Evolutionary conservation across 805 yeast genomes (phyloP).

Genomic region (Saccharomyces kudriavzevii): DNA sequence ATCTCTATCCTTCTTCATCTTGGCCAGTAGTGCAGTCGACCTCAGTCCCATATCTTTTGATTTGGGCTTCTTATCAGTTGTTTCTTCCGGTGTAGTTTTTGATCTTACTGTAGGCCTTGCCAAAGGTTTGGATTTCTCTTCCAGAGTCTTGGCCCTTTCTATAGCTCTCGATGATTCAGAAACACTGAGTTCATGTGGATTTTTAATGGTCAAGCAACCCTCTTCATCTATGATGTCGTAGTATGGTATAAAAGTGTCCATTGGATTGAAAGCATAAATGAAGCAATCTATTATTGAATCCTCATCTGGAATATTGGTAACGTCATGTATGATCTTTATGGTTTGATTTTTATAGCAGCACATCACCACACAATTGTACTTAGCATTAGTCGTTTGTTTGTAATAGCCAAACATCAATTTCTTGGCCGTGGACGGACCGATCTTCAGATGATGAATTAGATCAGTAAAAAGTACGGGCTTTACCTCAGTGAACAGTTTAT

Average conservation of each 20-base stretch:
- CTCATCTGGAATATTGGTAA: slow-evolving; percentile 10
- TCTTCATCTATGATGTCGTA: slow-evolving; percentile 13
- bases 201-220: slow-evolving; percentile 13
- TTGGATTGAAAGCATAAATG: slow-evolving; percentile 30
- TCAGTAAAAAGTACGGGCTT: slow-evolving; percentile 27
- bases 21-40: slow-evolving; percentile 27
- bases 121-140: slow-evolving; percentile 1
- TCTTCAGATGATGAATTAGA: slow-evolving; percentile 16
- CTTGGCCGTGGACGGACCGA: slow-evolving; percentile 24
- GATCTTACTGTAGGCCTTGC: slow-evolving; percentile 3
- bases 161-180: background rate
- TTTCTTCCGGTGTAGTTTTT: slow-evolving; percentile 7
- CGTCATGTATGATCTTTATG: slow-evolving; percentile 18
- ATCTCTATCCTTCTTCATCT: slow-evolving; percentile 28
- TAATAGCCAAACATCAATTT: slow-evolving; percentile 24
- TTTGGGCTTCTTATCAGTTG: slow-evolving; percentile 4
- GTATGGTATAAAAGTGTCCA: slow-evolving; percentile 20
- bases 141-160: slow-evolving; percentile 11
- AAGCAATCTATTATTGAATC: slow-evolving; percentile 22
- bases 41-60: slow-evolving; percentile 18
- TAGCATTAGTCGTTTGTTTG: slow-evolving; percentile 14
- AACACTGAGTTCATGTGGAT: slow-evolving; percentile 12
- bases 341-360: slow-evolving; percentile 15
- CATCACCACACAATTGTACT: slow-evolving; percentile 25
- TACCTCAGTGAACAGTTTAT: slow-evolving; percentile 19